Conservation (phyloP, 306 rosid species). For the Macrotyloma uniflorum region DNA sequence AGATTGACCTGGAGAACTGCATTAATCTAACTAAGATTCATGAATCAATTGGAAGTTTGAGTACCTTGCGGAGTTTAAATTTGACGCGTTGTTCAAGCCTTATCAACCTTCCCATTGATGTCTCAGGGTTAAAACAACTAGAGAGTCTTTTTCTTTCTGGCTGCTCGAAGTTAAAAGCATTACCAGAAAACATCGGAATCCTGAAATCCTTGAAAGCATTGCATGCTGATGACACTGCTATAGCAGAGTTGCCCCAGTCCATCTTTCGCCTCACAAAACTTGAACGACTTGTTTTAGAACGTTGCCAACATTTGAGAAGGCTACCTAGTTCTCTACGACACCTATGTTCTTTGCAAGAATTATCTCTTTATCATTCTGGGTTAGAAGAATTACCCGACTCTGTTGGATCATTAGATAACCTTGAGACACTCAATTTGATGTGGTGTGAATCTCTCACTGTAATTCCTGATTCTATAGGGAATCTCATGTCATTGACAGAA, state of each 20-base stretch:
- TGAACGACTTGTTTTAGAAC: slow-evolving; percentile 45
- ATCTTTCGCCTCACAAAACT: slow-evolving; percentile 53
- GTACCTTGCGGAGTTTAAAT: slow-evolving; percentile 52
- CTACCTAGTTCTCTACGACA: slow-evolving; percentile 58
- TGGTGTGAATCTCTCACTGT: slow-evolving; percentile 52
- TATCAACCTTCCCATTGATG: slow-evolving; percentile 48
- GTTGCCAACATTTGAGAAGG: slow-evolving; percentile 45
- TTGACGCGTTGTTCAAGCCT: slow-evolving; percentile 49
- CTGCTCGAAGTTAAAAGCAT: slow-evolving; percentile 47
- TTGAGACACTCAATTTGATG: slow-evolving; percentile 55
- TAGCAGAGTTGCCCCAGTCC: slow-evolving; percentile 55
- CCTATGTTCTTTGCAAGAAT: slow-evolving; percentile 50
- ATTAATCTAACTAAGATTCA: slow-evolving; percentile 47
- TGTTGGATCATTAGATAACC: slow-evolving; percentile 57
- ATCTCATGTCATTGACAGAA: slow-evolving; percentile 44
- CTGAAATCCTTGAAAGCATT: slow-evolving; percentile 53
- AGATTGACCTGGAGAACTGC: slow-evolving; percentile 58
- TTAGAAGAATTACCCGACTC: slow-evolving; percentile 57
- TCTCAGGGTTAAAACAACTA: slow-evolving; percentile 60
- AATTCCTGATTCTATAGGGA: slow-evolving; percentile 55
- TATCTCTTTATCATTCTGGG: slow-evolving; percentile 49
- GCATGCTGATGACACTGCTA: slow-evolving; percentile 46
- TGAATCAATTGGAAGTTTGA: slow-evolving; percentile 55
- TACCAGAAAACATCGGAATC: slow-evolving; percentile 55
- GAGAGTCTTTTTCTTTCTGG: slow-evolving; percentile 54